Conservation (phyloP, 495 filamentous ascomycete species). For the Mytilinidion resinicola region DNA sequence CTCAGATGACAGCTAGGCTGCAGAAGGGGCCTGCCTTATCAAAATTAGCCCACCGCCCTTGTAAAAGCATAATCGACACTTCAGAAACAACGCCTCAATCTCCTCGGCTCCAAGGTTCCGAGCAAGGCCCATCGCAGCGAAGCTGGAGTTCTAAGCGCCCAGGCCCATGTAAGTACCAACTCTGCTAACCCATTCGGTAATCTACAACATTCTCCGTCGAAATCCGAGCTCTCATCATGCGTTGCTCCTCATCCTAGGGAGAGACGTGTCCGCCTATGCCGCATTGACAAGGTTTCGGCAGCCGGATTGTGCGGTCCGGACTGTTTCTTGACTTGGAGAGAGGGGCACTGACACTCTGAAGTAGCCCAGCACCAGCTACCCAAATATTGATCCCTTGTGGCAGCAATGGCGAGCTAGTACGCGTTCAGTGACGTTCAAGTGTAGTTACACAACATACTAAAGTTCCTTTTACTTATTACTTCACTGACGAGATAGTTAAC, state of each 20-base stretch:
- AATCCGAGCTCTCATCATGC: not conserved
- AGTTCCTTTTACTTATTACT: no score
- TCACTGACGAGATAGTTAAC: no score
- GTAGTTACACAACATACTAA: no score
- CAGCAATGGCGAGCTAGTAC: no score
- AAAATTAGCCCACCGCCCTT: not conserved
- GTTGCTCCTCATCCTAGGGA: not conserved
- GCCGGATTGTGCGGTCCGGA: no score
- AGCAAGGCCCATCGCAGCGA: not conserved
- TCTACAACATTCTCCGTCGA: not conserved
- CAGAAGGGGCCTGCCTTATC: not conserved
- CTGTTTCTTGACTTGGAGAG: no score
- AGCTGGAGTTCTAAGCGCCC: slow-evolving; percentile 1
- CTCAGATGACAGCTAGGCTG: slow-evolving; percentile 6
- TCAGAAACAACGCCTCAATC: not conserved
- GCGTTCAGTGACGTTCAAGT: no score
- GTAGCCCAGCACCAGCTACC: no score
- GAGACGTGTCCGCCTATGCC: not conserved
- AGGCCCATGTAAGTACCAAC: slow-evolving; percentile 6
- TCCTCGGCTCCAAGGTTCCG: not conserved
- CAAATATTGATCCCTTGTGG: no score
- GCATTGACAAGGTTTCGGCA: not conserved
- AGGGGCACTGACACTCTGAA: no score
- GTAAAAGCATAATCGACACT: not conserved
- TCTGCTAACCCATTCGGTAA: not conserved